These are phyloP conservation scores for Jacaranda mimosifolia DNA, from an alignment of 257 asterid species.

Conservation along the genomic window DNA sequence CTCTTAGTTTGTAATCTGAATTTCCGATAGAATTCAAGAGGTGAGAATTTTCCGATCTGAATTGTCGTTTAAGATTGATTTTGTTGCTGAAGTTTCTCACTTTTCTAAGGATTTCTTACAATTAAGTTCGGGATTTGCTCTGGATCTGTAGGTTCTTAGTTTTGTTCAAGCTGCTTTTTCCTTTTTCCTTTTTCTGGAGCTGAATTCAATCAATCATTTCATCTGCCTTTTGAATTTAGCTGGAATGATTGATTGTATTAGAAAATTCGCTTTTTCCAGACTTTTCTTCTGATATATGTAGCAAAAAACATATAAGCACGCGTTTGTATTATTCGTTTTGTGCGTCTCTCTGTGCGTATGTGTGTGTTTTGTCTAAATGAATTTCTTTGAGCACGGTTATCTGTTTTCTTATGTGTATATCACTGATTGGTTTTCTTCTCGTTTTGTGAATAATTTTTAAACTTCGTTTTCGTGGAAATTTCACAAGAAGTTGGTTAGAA, in stretches of 20 bases:
- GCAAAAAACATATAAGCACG: not conserved
- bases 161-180: not conserved
- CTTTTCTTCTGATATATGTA: conserved; percentile 5
- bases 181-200: not conserved
- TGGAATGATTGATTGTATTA: not conserved
- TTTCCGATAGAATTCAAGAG: conserved; percentile 31
- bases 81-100: not conserved
- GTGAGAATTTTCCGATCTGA: conserved; percentile 41
- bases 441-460: not conserved
- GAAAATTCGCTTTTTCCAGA: not conserved
- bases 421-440: not conserved
- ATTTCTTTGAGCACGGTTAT: not conserved
- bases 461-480: not conserved
- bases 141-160: not conserved
- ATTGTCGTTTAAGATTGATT: conserved; percentile 20
- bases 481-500: conserved; percentile 1
- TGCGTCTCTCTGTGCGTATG: not conserved
- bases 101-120: conserved; percentile 7
- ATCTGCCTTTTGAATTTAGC: conserved; percentile 19
- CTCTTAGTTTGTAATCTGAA: conserved; percentile 19
- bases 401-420: conserved; percentile 18
- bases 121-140: conserved; percentile 22
- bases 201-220: conserved; percentile 32
- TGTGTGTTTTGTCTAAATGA: not conserved
- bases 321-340: not conserved